These are phyloP conservation scores for Sodiomyces alkalinus DNA, from an alignment of 2,329 filamentous ascomycete species.

Conservation along the genomic window DNA sequence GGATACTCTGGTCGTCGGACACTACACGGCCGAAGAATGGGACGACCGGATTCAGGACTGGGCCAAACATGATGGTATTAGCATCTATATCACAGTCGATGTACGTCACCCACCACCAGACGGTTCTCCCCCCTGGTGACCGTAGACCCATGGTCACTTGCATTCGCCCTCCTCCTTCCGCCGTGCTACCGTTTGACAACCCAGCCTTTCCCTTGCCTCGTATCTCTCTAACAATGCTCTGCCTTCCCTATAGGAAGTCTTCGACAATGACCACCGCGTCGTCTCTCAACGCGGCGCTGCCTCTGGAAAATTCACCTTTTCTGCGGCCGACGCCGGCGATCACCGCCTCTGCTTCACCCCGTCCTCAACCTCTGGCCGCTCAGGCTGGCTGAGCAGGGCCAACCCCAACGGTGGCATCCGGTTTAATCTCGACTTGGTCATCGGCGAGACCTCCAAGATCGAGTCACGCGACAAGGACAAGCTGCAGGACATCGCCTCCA, in stretches of 20 bases:
- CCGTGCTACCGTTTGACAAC: background rate
- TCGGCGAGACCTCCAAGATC: constrained; percentile 87
- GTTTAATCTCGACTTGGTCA: constrained; percentile 76
- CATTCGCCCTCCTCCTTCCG: background rate
- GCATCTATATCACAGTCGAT: constrained; percentile 84
- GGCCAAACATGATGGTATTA: constrained; percentile 57
- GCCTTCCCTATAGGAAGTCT: constrained; percentile 49
- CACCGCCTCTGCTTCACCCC: constrained; percentile 93
- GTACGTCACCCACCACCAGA: constrained; percentile 27
- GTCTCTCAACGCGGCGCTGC: constrained; percentile 68
- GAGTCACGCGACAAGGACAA: constrained; percentile 89
- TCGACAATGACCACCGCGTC: constrained; percentile 95
- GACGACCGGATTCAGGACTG: constrained; percentile 55
- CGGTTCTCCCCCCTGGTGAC: constrained; percentile 1
- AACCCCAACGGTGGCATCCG: constrained; percentile 62
- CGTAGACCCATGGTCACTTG: too few species aligned
- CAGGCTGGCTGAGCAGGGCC: constrained; percentile 55
- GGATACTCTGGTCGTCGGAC: constrained; percentile 88
- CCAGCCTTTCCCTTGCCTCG: background rate
- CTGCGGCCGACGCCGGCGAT: constrained; percentile 83
- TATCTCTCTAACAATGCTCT: background rate
- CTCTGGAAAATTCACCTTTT: constrained; percentile 86
- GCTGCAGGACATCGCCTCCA: constrained; percentile 75
- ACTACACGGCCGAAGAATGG: constrained; percentile 78
- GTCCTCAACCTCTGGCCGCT: constrained; percentile 51